Conservation (phyloP, 306 rosid species). For the Cucumis hystrix region DNA sequence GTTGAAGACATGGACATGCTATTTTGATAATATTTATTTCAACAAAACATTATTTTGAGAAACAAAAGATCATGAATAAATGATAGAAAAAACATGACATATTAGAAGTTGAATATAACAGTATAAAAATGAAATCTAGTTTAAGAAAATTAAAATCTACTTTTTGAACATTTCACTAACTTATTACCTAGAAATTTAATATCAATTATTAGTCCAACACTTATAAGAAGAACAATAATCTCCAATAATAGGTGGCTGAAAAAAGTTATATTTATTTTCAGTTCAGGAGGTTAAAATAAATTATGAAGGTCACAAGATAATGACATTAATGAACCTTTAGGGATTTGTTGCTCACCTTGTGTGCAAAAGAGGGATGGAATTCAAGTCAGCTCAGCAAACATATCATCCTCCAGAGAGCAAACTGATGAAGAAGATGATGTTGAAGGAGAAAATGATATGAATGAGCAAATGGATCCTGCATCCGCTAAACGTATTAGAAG, state of each 20-base stretch:
- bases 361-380: conserved; percentile 25
- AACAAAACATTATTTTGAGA: no score
- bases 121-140: neutral
- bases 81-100: neutral
- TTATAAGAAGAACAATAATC: neutral
- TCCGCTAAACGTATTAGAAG: conserved; percentile 79
- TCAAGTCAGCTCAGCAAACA: conserved; percentile 28
- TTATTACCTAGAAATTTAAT: neutral
- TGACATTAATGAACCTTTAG: conserved; percentile 31
- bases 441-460: conserved; percentile 37
- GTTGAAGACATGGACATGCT: no score
- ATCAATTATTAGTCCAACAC: neutral
- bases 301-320: conserved; percentile 39
- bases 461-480: conserved; percentile 41
- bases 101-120: neutral
- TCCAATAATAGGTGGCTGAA: neutral
- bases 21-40: no score
- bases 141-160: neutral
- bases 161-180: neutral
- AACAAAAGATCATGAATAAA: no score
- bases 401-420: conserved; percentile 73
- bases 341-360: conserved; percentile 27
- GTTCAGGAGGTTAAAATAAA: conserved; percentile 45
- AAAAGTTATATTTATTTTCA: conserved; percentile 11
- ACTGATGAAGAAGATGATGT: conserved; percentile 62